These are phyloP conservation scores for Raffaelea albimanens DNA, from an alignment of 2,329 filamentous ascomycete species.

Conservation along the genomic window DNA sequence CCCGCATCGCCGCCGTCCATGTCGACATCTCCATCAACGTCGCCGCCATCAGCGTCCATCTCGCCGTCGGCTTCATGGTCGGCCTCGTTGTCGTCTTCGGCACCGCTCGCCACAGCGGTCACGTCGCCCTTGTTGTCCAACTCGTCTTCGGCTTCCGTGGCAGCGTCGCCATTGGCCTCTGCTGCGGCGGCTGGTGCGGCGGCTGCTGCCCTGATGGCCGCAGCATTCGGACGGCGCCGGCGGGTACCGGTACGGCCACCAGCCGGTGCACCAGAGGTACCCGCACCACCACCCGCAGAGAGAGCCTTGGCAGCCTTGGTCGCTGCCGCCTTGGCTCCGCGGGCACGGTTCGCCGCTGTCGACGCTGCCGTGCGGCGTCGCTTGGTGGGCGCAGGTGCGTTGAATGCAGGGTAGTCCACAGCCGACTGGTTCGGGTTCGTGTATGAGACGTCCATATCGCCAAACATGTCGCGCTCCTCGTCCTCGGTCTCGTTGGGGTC, in stretches of 20 bases:
- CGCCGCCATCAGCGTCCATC: constrained; percentile 37
- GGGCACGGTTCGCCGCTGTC: constrained; percentile 4
- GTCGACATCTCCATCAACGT: background rate
- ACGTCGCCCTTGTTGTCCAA: constrained; percentile 45
- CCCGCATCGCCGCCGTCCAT: constrained; percentile 1
- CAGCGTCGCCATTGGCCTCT: constrained; percentile 32
- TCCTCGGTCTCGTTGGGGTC: constrained; percentile 22
- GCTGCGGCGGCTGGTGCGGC: constrained; percentile 32
- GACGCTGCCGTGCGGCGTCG: constrained; percentile 6
- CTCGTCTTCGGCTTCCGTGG: too few species aligned
- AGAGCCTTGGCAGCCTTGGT: constrained; percentile 1
- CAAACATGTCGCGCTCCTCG: constrained; percentile 16
- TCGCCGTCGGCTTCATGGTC: constrained; percentile 30
- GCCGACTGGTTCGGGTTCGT: background rate
- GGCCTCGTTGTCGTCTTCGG: constrained; percentile 30
- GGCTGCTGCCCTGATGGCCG: constrained; percentile 15
- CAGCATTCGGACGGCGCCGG: too few species aligned
- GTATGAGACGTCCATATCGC: constrained; percentile 13
- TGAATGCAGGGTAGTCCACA: background rate
- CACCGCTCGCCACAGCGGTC: constrained; percentile 34
- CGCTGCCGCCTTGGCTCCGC: background rate
- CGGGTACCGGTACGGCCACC: too few species aligned
- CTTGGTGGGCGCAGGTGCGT: background rate
- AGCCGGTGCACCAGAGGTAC: constrained; percentile 10
- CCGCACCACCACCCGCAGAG: constrained; percentile 7